Conservation (phyloP, 148 eudicot genomes). For the Simmondsia chinensis region DNA sequence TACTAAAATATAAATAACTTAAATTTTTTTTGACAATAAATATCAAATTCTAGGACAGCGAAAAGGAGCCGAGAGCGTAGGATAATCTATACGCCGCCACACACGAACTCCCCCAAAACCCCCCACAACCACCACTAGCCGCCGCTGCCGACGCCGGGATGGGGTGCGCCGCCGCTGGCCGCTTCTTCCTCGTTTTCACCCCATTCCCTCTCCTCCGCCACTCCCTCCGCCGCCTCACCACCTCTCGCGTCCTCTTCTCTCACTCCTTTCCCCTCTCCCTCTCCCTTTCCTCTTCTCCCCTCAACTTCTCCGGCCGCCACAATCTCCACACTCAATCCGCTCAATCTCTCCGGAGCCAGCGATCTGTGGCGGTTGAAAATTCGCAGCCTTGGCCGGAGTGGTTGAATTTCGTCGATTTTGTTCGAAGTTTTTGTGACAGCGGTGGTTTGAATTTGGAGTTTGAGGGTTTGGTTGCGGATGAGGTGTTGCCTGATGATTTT, state of each 20-base stretch:
- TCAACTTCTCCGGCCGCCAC: conserved; percentile 3
- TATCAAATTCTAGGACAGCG: no score
- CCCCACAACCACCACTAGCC: no score
- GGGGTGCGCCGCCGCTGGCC: conserved; percentile 36
- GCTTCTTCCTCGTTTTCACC: conserved; percentile 20
- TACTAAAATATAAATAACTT: no score
- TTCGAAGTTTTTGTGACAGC: conserved; percentile 7
- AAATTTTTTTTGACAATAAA: no score
- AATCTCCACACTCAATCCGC: conserved; percentile 18
- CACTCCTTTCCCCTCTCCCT: conserved; percentile 11
- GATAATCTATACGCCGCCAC: no score
- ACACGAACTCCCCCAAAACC: no score
- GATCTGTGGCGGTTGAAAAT: no score
- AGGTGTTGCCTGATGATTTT: conserved; percentile 29
- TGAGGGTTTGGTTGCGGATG: conserved; percentile 27
- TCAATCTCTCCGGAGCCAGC: conserved; percentile 1
- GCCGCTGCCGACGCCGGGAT: conserved; percentile 17
- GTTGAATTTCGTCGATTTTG: conserved; percentile 20
- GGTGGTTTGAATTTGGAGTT: not conserved
- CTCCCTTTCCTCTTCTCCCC: conserved; percentile 5
- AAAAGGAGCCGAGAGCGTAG: no score
- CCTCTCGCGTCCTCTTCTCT: conserved; percentile 11
- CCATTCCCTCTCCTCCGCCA: conserved; percentile 18
- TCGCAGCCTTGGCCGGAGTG: conserved; percentile 63
- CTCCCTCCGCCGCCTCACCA: conserved; percentile 13